Percentiles rank a stretch among this genome's conserved stretches.
Evolutionary conservation across 805 yeast species (phyloP).

Genomic region (Vanderwaltozyma polyspora): DNA sequence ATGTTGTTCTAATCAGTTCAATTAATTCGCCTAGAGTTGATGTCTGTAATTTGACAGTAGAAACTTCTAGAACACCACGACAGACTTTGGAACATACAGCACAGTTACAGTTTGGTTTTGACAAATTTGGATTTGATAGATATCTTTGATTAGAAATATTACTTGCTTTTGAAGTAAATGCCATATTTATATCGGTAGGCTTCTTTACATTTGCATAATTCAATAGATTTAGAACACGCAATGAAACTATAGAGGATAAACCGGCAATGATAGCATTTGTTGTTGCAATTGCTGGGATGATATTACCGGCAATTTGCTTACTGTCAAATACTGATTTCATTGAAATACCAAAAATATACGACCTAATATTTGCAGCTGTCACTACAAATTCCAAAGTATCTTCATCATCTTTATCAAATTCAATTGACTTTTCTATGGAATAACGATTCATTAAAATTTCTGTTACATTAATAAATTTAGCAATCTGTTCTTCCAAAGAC

Average conservation of each 20-base stretch:
- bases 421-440: slow-evolving; percentile 31
- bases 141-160: slow-evolving; percentile 38
- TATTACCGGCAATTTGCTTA: slow-evolving; percentile 94
- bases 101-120: slow-evolving; percentile 60
- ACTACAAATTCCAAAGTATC: slow-evolving; percentile 84
- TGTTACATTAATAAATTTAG: slow-evolving; percentile 42
- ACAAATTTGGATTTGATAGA: slow-evolving; percentile 51
- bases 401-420: slow-evolving; percentile 90
- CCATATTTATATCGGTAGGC: slow-evolving; percentile 32
- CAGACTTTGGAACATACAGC: slow-evolving; percentile 46
- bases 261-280: slow-evolving; percentile 95
- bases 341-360: slow-evolving; percentile 58
- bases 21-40: slow-evolving; percentile 43
- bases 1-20: slow-evolving; percentile 35
- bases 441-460: slow-evolving; percentile 40
- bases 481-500: slow-evolving; percentile 52
- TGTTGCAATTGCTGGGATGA: slow-evolving; percentile 97
- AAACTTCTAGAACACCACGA: slow-evolving; percentile 38
- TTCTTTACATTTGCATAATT: slow-evolving; percentile 23
- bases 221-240: slow-evolving; percentile 37
- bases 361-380: slow-evolving; percentile 72
- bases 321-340: slow-evolving; percentile 70
- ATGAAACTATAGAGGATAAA: slow-evolving; percentile 62
- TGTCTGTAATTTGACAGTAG: slow-evolving; percentile 12
- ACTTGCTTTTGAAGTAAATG: slow-evolving; percentile 42